Base-by-base conservation (phyloP, 2,329 filamentous ascomycete species). In the Mariannaea elegans region DNA sequence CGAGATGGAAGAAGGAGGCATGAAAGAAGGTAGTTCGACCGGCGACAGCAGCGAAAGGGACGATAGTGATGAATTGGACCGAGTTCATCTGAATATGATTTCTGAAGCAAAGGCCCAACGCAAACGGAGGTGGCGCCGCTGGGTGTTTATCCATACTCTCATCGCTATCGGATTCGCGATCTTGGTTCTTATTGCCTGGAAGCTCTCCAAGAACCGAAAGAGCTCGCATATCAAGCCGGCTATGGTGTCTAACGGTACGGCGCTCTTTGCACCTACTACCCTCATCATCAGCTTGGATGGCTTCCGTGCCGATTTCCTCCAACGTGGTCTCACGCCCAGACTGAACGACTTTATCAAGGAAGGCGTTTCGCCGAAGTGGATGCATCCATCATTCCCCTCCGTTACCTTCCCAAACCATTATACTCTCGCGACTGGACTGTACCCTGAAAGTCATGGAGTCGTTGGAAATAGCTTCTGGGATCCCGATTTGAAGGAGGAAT, bases 391-490 rank as follows among this genome's bases (percentile, higher is more conserved):
- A 36, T 99, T 99, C 66, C 95, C 95, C 0, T 97, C 92, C 19
- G 92, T 99, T 44, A 99, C 95, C 0, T 99, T 99, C 70, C 95
- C 95, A 12, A 94, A 98, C 69, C 95, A 98, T 75, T 97, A 94
- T 75, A 97, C 94, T 0, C 81, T 98, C 34, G 92, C 93, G 1
- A 98, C 95, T 0, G 95, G 95, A 0, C 78, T 98, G 23, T 93
- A 98, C 68, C 95, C 95, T 0, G 94, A 98, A 77, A 90, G 89
- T 57, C 95, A 99, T 72, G 95, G 95, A 0, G 84, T 99, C 3
- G 94, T 99, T 1, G 92, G 93, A 6, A 99, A 99, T 73, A 91
- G 87, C 1, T 99, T 99, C 74, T 99, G 92, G 91, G 95, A 98
- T 71, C 91, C 92, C 0, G 80, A 82, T 0, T 73, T 93, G 10